These are phyloP conservation scores for Aspergillus bridgeri DNA, from an alignment of 495 filamentous ascomycete species.

Conservation along the genomic window DNA sequence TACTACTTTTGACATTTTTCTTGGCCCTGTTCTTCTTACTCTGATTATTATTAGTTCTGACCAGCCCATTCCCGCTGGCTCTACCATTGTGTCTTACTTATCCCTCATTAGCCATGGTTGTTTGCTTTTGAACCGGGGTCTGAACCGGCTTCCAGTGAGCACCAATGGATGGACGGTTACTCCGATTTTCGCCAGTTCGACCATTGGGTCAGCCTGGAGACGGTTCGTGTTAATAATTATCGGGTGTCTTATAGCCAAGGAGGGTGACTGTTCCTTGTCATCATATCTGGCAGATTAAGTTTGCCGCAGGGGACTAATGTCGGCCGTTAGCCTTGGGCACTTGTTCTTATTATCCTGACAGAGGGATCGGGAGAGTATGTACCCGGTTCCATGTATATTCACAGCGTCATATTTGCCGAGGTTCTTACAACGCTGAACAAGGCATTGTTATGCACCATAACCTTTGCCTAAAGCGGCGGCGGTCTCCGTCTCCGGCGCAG, in stretches of 20 bases:
- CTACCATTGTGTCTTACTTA: constrained; percentile 7
- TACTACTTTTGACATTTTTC: constrained; percentile 11
- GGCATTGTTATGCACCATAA: not conserved
- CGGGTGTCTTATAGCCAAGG: constrained; percentile 1
- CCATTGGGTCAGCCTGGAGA: constrained; percentile 11
- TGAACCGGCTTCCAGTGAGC: constrained; percentile 4
- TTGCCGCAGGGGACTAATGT: not conserved
- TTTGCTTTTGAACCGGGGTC: constrained; percentile 7
- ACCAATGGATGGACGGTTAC: not conserved
- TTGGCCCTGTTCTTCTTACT: constrained; percentile 11
- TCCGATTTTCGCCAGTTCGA: constrained; percentile 10
- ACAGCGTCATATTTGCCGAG: not conserved
- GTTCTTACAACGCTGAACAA: not conserved
- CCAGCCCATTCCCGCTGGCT: not conserved
- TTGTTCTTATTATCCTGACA: not conserved
- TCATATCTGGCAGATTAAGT: constrained; percentile 2
- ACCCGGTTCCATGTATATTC: not conserved
- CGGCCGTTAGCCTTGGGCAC: not conserved
- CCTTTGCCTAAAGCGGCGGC: not conserved
- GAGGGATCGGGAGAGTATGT: not conserved
- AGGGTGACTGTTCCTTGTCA: not conserved
- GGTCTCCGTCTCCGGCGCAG: not conserved
- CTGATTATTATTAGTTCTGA: not conserved
- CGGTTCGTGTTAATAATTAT: constrained; percentile 13
- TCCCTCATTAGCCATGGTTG: constrained; percentile 3